Evolutionary conservation across 1,284 basidiomycete species (phyloP).

Genomic region (Rhodotorula sp.): DNA sequence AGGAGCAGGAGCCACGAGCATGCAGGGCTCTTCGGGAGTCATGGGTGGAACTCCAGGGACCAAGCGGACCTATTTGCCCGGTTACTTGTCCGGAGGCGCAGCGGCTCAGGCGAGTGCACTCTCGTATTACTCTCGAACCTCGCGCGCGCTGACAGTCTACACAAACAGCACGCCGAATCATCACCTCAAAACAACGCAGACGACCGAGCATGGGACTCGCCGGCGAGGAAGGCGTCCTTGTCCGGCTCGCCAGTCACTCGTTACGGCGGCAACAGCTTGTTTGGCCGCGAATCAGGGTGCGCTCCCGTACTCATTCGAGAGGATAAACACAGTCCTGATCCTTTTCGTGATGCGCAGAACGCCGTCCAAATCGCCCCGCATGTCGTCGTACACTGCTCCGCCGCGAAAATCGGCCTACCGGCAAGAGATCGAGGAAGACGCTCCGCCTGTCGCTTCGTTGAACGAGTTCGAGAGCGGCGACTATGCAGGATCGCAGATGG

Average conservation of each 20-base stretch:
- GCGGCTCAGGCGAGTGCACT: constrained; percentile 25
- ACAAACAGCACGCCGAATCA: constrained; percentile 25
- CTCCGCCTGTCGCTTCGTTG: constrained; percentile 42
- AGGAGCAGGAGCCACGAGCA: neutral
- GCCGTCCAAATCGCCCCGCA: constrained; percentile 42
- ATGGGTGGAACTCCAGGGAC: constrained; percentile 2
- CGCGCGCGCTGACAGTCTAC: neutral
- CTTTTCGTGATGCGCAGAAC: constrained; percentile 11
- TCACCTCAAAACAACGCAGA: constrained; percentile 20
- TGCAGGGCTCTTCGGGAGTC: constrained; percentile 8
- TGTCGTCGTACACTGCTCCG: constrained; percentile 29
- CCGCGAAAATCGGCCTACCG: constrained; percentile 25
- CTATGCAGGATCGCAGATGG: constrained; percentile 8
- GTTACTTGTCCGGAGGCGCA: constrained; percentile 31
- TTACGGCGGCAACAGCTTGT: constrained; percentile 28
- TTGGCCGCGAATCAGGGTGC: constrained; percentile 19
- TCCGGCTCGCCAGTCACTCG: constrained; percentile 31
- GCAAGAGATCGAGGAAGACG: constrained; percentile 43
- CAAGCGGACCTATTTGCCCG: constrained; percentile 35
- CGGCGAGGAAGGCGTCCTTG: constrained; percentile 24
- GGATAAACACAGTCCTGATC: neutral
- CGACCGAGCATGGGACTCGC: constrained; percentile 34
- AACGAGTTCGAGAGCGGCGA: constrained; percentile 34
- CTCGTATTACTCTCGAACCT: neutral
- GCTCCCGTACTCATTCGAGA: too few species aligned